Percentiles rank a stretch among this genome's conserved stretches.
phyloP scores from a whole-genome alignment of 139 green algal species.

The Edaphochlamys debaryana region DNA sequence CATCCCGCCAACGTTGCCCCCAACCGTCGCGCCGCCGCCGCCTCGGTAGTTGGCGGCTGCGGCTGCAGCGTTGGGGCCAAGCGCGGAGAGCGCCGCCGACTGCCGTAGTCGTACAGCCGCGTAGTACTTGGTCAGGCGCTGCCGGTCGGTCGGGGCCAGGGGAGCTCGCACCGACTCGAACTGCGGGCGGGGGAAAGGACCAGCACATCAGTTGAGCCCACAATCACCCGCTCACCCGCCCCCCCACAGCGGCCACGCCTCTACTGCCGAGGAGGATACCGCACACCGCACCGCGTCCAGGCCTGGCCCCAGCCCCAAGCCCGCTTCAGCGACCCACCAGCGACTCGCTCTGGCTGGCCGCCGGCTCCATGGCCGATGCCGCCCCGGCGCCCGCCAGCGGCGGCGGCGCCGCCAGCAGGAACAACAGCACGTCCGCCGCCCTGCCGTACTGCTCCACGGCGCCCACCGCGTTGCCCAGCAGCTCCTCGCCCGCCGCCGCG shows the following conservation, averaged over 20 bases:
- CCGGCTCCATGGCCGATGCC: too few relatives aligned
- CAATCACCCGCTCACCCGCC: background rate
- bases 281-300: background rate
- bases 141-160: constrained; percentile 11
- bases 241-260: background rate
- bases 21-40: too few relatives aligned
- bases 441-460: constrained; percentile 51
- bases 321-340: background rate
- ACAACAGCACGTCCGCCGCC: constrained; percentile 60
- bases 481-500: constrained; percentile 73
- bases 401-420: constrained; percentile 47
- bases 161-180: constrained; percentile 18
- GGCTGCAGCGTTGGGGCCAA: too few relatives aligned
- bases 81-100: background rate
- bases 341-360: background rate
- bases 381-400: background rate
- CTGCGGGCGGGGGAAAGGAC: background rate
- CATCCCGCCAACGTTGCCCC: too few relatives aligned
- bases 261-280: too few relatives aligned
- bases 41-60: too few relatives aligned
- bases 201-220: background rate
- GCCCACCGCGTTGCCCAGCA: constrained; percentile 55
- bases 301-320: background rate
- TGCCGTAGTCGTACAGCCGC: constrained; percentile 56
- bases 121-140: constrained; percentile 48